Base-by-base conservation (phyloP, 2,329 filamentous ascomycete species). In the Sporothrix curviconia region DNA sequence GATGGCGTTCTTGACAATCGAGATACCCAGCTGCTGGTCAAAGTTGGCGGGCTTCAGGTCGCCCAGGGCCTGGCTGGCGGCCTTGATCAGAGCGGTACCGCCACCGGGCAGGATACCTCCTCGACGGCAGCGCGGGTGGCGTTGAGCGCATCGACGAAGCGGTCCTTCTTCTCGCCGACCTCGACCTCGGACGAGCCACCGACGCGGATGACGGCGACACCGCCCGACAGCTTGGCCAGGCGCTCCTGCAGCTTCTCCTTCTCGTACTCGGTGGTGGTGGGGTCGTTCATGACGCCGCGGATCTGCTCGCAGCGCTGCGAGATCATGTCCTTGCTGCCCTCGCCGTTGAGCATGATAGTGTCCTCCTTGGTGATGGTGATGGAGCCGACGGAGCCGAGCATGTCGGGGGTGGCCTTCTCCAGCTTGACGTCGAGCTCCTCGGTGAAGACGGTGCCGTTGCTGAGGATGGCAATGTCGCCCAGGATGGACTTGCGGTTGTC, bases 171-270 rank as follows among this genome's bases (percentile, higher is more conserved):
- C 85, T 99, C 94, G 66, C 92, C 88, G 58, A 99, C 94, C 82
- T 99, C 94, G 64, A 99, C 92, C 78, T 99, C 94, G 63, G 92
- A 97, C 63, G 92, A 84, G 74, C 94, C 94, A 68, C 94, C 94
- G 63, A 99, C 94, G 84, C 95, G 96, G 83, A 99, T 97, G 76
- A 99, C 94, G 67, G 94, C 94, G 68, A 99, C 94, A 83, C 94
- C 94, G 64, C 94, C 94, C 65, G 94, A 97, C 66, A 99, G 89
- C 86, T 99, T 99, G 67, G 94, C 94, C 61, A 99, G 89, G 78
- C 94, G 94, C 82, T 99, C 94, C 80, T 97, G 94, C 64, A 99
- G 90, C 86, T 99, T 99, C 88, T 99, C 94, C 85, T 96, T 97
- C 85, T 99, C 94, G 78, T 99, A 99, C 71, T 99, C 94, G 50